Evolutionary conservation across 805 yeast species (phyloP), one percentile per base, ranked within the genome.

Genomic region (Suhomyces sp.): DNA sequence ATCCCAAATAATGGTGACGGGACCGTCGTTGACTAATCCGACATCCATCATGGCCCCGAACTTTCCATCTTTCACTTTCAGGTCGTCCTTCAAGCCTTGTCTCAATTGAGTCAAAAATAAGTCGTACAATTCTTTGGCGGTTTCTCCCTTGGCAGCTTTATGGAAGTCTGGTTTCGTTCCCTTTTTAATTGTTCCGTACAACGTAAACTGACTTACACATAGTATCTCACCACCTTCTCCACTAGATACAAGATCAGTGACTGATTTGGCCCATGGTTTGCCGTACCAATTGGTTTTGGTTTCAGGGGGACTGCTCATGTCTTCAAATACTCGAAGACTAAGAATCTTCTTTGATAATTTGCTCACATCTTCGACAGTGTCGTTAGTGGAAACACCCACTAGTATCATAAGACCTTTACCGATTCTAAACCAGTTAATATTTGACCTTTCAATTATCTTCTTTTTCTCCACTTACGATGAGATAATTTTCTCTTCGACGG

Each of bases 11-110:
- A 93, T 86, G 0, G 98, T 93, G 0, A 89, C 90, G 0, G 98
- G 98, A 1, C 98, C 98, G 62, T 93, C 97, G 63, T 94, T 94
- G 12, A 86, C 83, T 55, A 93, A 69, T 1, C 80, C 80, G 13
- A 96, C 97, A 57, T 90, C 96, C 99, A 94, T 94, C 97, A 93
- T 89, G 9, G 93, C 98, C 0, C 98, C 99, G 66, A 94, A 94
- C 51, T 82, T 76, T 2, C 99, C 99, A 61, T 92, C 97, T 57
- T 86, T 79, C 3, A 91, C 96, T 46, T 81, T 82, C 31, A 24
- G 31, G 0, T 77, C 84, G 0, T 75, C 79, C 0, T 88, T 88
- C 53, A 90, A 55, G n/a, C 80, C 81, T 1, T 59, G 62, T 54
- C 75, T 69, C 53, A 89, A 69, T 22, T 73, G 64, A 2, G 51